Evolutionary conservation across 176 grass and related monocot species (phyloP).

Genomic region (Rhipidocladum racemiflorum): DNA sequence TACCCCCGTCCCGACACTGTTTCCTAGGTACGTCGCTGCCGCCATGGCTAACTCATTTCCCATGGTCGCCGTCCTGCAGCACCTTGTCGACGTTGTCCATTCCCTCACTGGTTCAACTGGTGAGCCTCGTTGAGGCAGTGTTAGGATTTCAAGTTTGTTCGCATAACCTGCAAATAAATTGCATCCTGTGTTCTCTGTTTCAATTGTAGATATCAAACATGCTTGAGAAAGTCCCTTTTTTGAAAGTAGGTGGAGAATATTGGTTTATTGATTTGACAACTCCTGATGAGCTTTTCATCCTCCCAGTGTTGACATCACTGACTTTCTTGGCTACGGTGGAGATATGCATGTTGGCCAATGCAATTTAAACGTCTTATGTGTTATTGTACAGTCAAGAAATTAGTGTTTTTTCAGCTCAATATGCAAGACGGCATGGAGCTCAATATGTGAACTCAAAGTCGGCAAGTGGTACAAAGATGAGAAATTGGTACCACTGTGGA

Average conservation of each 20-base stretch:
- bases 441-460: too few species aligned
- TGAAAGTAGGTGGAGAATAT: conserved; percentile 84
- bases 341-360: conserved; percentile 37
- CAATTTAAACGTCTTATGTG: background rate
- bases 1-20: too few species aligned
- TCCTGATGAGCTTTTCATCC: conserved; percentile 60
- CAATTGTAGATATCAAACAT: conserved; percentile 83
- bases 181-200: conserved; percentile 8
- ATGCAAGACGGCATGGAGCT: conserved; percentile 97
- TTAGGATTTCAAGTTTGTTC: too few species aligned
- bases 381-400: conserved; percentile 1
- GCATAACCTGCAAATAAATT: too few species aligned
- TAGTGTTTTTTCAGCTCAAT: conserved; percentile 57
- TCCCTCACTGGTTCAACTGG: too few species aligned
- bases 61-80: too few species aligned
- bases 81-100: too few species aligned
- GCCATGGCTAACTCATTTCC: too few species aligned
- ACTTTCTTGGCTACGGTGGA: conserved; percentile 75
- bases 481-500: too few species aligned
- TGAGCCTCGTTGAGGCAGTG: too few species aligned
- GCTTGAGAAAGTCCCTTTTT: conserved; percentile 91
- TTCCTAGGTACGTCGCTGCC: too few species aligned
- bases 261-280: conserved; percentile 99
- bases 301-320: conserved; percentile 71
- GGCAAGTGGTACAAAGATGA: too few species aligned